Evolutionary conservation across 345 rosid species (phyloP).

Genomic region (Raphanus sativus): DNA sequence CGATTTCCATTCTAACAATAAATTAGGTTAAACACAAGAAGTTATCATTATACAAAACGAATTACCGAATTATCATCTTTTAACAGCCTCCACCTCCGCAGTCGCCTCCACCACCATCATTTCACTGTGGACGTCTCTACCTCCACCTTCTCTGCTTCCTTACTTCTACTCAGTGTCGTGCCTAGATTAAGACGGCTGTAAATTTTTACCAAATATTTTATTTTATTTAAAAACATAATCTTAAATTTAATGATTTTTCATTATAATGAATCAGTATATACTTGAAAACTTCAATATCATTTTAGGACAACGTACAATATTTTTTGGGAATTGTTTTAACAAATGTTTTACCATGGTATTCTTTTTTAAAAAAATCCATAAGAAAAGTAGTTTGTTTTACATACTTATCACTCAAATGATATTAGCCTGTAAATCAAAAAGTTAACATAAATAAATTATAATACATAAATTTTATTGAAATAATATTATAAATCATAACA

Average conservation of each 20-base stretch:
- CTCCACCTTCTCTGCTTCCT: not conserved
- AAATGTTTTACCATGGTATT: not conserved
- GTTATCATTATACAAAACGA: not conserved
- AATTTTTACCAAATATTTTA: too few relatives aligned
- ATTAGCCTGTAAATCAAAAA: not conserved
- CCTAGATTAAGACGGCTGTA: too few relatives aligned
- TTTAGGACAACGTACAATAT: not conserved
- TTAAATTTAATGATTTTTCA: too few relatives aligned
- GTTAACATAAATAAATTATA: not conserved
- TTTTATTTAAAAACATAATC: too few relatives aligned
- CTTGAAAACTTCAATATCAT: not conserved
- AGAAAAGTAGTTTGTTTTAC: not conserved
- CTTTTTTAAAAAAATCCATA: too few relatives aligned
- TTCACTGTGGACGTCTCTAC: not conserved
- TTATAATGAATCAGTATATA: not conserved
- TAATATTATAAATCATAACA: too few relatives aligned
- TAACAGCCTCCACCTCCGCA: not conserved
- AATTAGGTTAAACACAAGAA: not conserved
- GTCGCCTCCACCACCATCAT: constrained; percentile 10
- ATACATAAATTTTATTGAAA: not conserved
- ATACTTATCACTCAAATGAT: not conserved
- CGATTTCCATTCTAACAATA: too few relatives aligned
- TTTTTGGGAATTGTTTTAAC: not conserved
- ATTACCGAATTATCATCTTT: not conserved
- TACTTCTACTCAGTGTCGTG: not conserved